These are phyloP conservation scores for Grosmannia huntii DNA, from an alignment of 2,329 filamentous ascomycete species.

Conservation along the genomic window DNA sequence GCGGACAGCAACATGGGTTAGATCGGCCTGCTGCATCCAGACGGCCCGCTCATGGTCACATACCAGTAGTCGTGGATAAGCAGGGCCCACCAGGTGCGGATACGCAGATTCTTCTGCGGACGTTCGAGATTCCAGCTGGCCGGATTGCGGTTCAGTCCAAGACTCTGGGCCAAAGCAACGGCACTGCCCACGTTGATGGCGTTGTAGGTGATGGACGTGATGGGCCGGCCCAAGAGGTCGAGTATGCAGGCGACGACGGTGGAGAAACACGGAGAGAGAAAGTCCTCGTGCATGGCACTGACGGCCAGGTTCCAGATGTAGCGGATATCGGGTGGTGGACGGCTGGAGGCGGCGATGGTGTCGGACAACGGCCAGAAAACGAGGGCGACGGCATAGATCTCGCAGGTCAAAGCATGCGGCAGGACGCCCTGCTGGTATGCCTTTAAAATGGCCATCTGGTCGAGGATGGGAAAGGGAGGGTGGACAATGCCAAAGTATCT, in stretches of 20 bases:
- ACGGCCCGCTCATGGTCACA: neutral
- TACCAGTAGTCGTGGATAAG: constrained; percentile 5
- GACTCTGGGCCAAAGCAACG: constrained; percentile 3
- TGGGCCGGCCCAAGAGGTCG: constrained; percentile 3
- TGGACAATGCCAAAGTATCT: constrained; percentile 3
- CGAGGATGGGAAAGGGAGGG: constrained; percentile 3
- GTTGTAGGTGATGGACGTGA: constrained; percentile 4
- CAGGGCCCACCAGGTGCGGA: constrained; percentile 3
- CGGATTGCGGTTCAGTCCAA: constrained; percentile 3
- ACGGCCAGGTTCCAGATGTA: constrained; percentile 3
- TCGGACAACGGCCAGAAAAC: neutral
- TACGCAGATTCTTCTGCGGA: constrained; percentile 1
- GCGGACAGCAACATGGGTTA: neutral
- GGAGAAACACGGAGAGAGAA: constrained; percentile 1
- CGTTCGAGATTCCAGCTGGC: neutral
- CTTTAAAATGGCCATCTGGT: neutral
- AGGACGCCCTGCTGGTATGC: constrained; percentile 1
- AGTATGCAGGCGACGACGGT: constrained; percentile 3
- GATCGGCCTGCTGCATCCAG: neutral
- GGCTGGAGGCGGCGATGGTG: neutral
- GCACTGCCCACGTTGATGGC: constrained; percentile 5
- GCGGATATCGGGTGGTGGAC: neutral
- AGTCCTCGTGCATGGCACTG: constrained; percentile 1
- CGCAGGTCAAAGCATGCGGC: constrained; percentile 2
- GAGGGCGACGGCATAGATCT: constrained; percentile 2